Base-by-base conservation (phyloP, 2,329 filamentous ascomycete species). In the Aureobasidium sp. region DNA sequence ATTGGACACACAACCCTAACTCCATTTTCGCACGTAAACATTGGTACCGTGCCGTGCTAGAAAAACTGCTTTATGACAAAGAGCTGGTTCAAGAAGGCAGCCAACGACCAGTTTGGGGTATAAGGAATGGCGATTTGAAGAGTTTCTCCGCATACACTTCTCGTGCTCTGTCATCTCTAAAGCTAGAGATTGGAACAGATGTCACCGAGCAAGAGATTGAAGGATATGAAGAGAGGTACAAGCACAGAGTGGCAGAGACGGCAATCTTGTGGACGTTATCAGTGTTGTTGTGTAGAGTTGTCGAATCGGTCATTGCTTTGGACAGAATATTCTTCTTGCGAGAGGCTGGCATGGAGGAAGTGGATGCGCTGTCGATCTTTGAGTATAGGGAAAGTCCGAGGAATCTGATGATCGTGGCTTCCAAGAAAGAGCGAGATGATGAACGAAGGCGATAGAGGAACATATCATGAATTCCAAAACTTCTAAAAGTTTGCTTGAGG, bases 321-420 rank as follows among this genome's bases (percentile, higher is more conserved):
- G 64, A 65, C 29, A 52, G 64, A 56, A 23, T 44, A 15, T 62
- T 65, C 23, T 65, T 47, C 37, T 48, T 65, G 34, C 23, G 27
- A 8, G 64, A 62, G 15, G 29, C 32, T 27, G 62, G 62, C 5
- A n/a, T 52, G 36, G 12, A 32, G 13, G 52, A 56, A 15, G 64
- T 62, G 20, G 34, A 41, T 6, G 27, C 59, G 37, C 13, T 63
- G 34, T 52, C 62, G 2, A 27, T 65, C 0, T 65, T 65, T 42
- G 51, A 63, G 3, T 65, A 65, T 23, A 51, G n/a, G 46, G 29
- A 50, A 8, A 65, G 64, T 20, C 64, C 64, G 10, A 61, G 64
- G 20, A 65, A 65, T 44, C 8, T 65, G 52, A 63, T 65, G 64
- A 39, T 65, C 29, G 64, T 65, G 15, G 64, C 51, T n/a, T 36